A percentile compares a stretch with the other conserved stretches of the same genome.
Evolutionary conservation across 306 rosid species (phyloP).

Genomic region (Vachellia pachyceras): DNA sequence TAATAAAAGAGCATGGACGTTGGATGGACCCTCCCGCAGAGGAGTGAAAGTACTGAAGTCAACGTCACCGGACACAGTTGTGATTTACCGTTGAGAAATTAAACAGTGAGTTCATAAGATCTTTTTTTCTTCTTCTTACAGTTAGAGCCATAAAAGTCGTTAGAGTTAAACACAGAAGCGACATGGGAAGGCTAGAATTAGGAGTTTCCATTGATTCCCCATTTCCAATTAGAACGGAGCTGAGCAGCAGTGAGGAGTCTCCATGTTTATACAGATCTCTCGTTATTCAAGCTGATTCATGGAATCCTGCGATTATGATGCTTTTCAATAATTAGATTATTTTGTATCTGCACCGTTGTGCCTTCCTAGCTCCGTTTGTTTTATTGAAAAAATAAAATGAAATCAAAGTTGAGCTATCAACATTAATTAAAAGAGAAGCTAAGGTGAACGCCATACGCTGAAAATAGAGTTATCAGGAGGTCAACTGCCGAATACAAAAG

Average conservation of each 20-base stretch:
- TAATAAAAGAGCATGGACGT: conserved; percentile 90
- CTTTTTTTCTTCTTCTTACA: background rate
- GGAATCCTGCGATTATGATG: background rate
- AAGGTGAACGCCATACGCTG: background rate
- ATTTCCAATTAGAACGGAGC: background rate
- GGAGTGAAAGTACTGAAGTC: conserved; percentile 45
- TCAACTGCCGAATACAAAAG: background rate
- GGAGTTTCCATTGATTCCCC: background rate
- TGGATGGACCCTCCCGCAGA: conserved; percentile 92
- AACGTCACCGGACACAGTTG: background rate
- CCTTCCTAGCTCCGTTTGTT: no score
- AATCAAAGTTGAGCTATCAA: background rate
- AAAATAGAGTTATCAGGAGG: background rate
- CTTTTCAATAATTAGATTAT: background rate
- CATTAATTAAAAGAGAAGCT: background rate
- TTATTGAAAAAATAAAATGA: background rate
- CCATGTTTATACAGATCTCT: background rate
- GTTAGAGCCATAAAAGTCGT: background rate
- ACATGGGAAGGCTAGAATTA: background rate
- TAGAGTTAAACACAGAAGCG: background rate
- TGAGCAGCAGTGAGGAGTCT: background rate
- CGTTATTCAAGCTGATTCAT: background rate
- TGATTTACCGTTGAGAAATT: background rate
- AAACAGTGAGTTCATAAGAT: background rate
- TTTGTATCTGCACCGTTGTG: background rate